phyloP scores from a whole-genome alignment of 129 eudicot species.

The Apium graveolens region DNA sequence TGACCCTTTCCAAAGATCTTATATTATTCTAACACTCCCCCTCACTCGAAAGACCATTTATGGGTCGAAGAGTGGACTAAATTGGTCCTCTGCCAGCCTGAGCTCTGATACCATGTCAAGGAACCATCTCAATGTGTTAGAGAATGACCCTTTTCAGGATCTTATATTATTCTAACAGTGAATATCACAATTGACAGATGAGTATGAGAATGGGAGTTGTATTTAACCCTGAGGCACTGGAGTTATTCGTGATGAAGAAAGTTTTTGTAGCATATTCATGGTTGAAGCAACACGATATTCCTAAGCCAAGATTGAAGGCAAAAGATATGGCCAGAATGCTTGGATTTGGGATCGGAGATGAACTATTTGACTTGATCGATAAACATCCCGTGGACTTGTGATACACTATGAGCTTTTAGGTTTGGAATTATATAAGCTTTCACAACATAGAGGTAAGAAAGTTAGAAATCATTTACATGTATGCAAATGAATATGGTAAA shows the following conservation, averaged over 20 bases:
- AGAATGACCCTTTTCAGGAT: too few relatives aligned
- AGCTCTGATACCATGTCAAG: too few relatives aligned
- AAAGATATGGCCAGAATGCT: slow-evolving; percentile 96
- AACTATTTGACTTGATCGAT: slow-evolving; percentile 77
- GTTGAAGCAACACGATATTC: slow-evolving; percentile 65
- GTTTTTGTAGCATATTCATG: slow-evolving; percentile 73
- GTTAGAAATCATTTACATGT: not conserved
- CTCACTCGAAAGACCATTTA: too few relatives aligned
- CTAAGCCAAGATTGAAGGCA: slow-evolving; percentile 72
- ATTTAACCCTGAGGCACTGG: slow-evolving; percentile 89
- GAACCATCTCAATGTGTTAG: too few relatives aligned
- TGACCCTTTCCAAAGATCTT: too few relatives aligned
- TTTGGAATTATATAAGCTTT: not conserved
- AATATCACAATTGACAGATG: slow-evolving; percentile 45
- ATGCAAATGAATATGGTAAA: not conserved
- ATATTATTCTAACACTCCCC: too few relatives aligned
- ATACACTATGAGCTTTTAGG: not conserved
- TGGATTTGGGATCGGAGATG: slow-evolving; percentile 93
- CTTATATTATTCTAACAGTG: too few relatives aligned
- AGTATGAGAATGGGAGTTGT: slow-evolving; percentile 85
- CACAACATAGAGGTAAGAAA: not conserved
- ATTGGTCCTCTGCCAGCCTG: too few relatives aligned
- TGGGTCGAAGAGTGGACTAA: too few relatives aligned
- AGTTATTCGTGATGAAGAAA: slow-evolving; percentile 79
- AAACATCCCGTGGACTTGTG: slow-evolving; percentile 15